Evolutionary conservation across 2,329 filamentous ascomycete species (phyloP), one percentile per base, ranked within the genome.

Genomic region (Cladophialophora immunda): DNA sequence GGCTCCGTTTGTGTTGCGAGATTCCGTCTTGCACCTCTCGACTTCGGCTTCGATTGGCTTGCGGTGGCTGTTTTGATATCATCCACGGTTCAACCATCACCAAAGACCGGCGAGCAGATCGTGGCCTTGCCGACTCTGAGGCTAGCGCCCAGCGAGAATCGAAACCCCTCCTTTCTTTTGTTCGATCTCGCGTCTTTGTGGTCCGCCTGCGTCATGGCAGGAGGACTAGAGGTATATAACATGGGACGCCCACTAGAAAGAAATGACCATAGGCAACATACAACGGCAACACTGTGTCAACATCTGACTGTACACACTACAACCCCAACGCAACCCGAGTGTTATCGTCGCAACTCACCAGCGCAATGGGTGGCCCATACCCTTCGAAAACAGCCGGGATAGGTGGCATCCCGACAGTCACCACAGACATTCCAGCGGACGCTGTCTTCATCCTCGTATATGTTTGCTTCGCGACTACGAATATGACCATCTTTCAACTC

Each of bases 381-480:
- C 64, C 74, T 45, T 72, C 78, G 1, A 59, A 34, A 4, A 71
- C 68, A 9, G 79, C 79, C 17, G 59, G 45, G 5, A 54, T 79
- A 6, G 80, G 80, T 27, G 78, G 88, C 29, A 70, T 79, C 6
- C 90, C 91, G 1, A 84, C 81, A 1, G 74, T 82, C 4, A 67
- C 74, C 1, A 56, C 59, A 30, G 70, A 72, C 54, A 54, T 70
- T 19, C 89, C 90, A 34, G 83, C 93, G 74, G 86, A 82, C 17
- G 82, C 85, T 57, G 84, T 92, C 63, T 86, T 93, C 69, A 77
- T 93, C n/a, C 75, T 78, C 45, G 72, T 82, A 34, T 85, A 82
- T 73, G 71, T 83, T 56, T 54, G 72, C 32, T 79, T 76, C 22
- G 83, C 81, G 11, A 75, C 75, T 15, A 71, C 74, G 17, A 81